Conservation (phyloP, 257 asterid species). For the Misopates orontium region DNA sequence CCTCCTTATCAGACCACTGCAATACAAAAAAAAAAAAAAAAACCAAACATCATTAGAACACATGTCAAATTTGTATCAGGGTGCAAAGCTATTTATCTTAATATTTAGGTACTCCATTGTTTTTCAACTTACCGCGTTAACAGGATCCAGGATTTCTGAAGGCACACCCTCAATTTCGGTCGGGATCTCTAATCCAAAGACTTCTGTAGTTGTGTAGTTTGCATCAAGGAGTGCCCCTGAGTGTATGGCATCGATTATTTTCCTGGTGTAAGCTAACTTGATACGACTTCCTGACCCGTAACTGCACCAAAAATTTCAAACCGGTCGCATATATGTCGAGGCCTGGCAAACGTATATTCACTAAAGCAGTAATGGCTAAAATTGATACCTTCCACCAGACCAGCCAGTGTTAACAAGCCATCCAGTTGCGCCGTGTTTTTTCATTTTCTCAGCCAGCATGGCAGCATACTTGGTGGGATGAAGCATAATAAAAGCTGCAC, state of each 20-base stretch:
- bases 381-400: constrained; percentile 86
- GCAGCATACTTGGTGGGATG: constrained; percentile 92
- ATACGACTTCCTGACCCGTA: constrained; percentile 82
- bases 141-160: constrained; percentile 75
- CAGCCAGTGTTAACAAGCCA: constrained; percentile 98
- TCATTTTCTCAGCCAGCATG: constrained; percentile 88
- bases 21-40: constrained; percentile 18
- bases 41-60: constrained; percentile 12
- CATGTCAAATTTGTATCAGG: not conserved
- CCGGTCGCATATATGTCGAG: not conserved
- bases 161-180: constrained; percentile 76
- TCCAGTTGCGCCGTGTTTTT: constrained; percentile 80
- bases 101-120: not conserved
- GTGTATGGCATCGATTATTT: constrained; percentile 87
- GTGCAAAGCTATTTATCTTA: not conserved
- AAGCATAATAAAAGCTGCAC: constrained; percentile 94
- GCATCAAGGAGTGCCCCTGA: constrained; percentile 64
- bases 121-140: constrained; percentile 63
- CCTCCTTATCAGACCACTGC: constrained; percentile 77
- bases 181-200: constrained; percentile 77
- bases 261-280: constrained; percentile 84
- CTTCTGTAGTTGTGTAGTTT: constrained; percentile 62
- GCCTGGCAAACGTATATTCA: not conserved
- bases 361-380: not conserved
- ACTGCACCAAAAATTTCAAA: constrained; percentile 36